Evolutionary conservation across 2,329 filamentous ascomycete species (phyloP).

Genomic region (Xylaria digitata): DNA sequence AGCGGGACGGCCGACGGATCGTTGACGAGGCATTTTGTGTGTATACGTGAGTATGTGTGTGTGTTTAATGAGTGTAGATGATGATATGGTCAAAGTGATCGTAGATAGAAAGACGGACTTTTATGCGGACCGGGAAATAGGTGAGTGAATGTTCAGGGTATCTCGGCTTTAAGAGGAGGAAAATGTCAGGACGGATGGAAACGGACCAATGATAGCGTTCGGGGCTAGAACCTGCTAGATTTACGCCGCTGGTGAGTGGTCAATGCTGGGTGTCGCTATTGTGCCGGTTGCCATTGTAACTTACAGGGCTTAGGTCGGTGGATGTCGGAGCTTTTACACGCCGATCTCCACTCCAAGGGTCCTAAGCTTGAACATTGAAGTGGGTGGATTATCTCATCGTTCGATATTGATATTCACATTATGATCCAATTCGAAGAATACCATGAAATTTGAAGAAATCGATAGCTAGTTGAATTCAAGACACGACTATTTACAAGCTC

Average conservation of each 20-base stretch:
- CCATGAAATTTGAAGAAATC: neutral
- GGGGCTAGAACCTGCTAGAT: conserved; percentile 32
- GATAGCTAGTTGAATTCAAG: neutral
- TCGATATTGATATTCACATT: conserved; percentile 8
- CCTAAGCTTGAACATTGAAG: neutral
- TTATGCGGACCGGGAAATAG: neutral
- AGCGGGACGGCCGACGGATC: conserved; percentile 67
- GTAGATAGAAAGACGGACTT: too few relatives aligned
- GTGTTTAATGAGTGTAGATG: neutral
- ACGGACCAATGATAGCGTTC: conserved; percentile 28
- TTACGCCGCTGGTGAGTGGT: conserved; percentile 21
- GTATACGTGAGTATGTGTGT: conserved; percentile 45
- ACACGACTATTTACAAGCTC: too few relatives aligned
- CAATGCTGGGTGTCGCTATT: conserved; percentile 25
- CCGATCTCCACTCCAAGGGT: conserved; percentile 6
- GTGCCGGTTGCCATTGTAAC: neutral
- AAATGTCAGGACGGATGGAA: conserved; percentile 12
- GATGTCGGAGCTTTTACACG: too few relatives aligned
- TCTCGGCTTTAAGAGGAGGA: conserved; percentile 38
- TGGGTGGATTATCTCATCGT: conserved; percentile 4
- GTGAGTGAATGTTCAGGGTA: conserved; percentile 11
- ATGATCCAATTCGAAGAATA: conserved; percentile 6
- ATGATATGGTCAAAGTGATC: neutral
- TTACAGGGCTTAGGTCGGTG: too few relatives aligned
- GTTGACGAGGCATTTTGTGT: conserved; percentile 78